Base-by-base conservation (phyloP, 1,139 yeast species). In the Candida sanyaensis region DNA sequence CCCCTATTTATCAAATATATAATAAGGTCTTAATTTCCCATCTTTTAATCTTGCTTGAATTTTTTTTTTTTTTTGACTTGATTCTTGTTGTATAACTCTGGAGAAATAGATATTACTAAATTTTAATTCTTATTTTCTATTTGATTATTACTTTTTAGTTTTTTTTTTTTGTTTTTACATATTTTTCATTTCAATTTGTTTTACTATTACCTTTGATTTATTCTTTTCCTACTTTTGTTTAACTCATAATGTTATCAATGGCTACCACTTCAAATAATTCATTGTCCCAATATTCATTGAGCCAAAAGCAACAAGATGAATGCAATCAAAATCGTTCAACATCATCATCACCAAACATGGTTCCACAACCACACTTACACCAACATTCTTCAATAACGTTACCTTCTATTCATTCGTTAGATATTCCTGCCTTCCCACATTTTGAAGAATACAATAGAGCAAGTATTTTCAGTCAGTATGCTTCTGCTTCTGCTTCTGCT, bases 361-460 rank as follows among this genome's bases (percentile, higher is more conserved):
- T 39, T 3, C 51, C 29, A 23, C 36, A 36, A n/a, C 48, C 43
- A 44, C 38, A 37, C 13, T 23, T 24, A 21, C 31, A 28, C 23
- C 45, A 26, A 34, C 29, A 37, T 24, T 43, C 53, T n/a, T 45
- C 53, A 23, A 32, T 47, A 9, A 49, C 47, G 10, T 51, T 57
- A 37, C 61, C 61, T 12, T 56, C 62, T 8, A 59, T 59, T 29
- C 55, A 54, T 37, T 49, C 59, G 1, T 51, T 54, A 26, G 53
- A 52, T 24, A 51, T 54, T 11, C 57, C 57, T 23, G 43, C 57
- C 4, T 52, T 54, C 32, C 55, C 56, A 7, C 50, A 44, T 32
- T 29, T 27, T 42, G 48, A 51, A 43, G 47, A 48, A 38, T 30
- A 27, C 13, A 27, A 17, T 12, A 34, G 40, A 23, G 40, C 41